Base-by-base conservation (phyloP, 192 early-diverging fungal genomes). In the Physocladia obscura region DNA sequence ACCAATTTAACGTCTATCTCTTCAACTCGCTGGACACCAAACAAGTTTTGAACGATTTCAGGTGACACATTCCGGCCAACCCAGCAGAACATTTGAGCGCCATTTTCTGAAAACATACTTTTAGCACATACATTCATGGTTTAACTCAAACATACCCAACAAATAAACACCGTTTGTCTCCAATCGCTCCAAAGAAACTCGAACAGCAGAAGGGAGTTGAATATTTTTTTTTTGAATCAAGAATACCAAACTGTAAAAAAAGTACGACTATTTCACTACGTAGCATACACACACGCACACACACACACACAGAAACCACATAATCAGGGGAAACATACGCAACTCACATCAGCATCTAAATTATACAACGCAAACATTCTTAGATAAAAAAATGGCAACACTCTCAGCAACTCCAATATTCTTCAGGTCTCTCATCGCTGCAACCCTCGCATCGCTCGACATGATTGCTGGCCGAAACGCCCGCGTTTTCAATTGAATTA, bases 351-450 rank as follows among this genome's bases (percentile, higher is more conserved):
- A 35, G 77, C 76, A 0, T 77, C 70, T 58, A 92, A 72, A n/a
- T 82, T 69, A 67, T 92, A 87, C 47, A 95, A 52, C 1, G 87
- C 82, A 52, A 92, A 80, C 71, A 97, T 78, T 1, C 88, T 80
- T 17, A 95, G 95, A 69, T 98, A 97, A 38, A 96, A 82, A 63
- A 91, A 89, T 40, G 81, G 79, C 26, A 6, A 93, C 85, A n/a
- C 83, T 88, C 54, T 90, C 89, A 36, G 85, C 69, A 1, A 95
- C 88, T 17, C 89, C 86, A 49, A 94, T 72, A 39, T 87, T 80
- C 62, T 93, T 91, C 56, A 97, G 76, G 69, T 89, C 70, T 4
- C 89, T 81, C 90, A 98, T 92, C 50, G 84, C 79, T 62, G 88
- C 81, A 30, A 94, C 89, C 29, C 97, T 86, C 40, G 84, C 73